Evolutionary conservation across 1,284 basidiomycete species (phyloP).

Genomic region (Cutaneotrichosporon cavernicola): DNA sequence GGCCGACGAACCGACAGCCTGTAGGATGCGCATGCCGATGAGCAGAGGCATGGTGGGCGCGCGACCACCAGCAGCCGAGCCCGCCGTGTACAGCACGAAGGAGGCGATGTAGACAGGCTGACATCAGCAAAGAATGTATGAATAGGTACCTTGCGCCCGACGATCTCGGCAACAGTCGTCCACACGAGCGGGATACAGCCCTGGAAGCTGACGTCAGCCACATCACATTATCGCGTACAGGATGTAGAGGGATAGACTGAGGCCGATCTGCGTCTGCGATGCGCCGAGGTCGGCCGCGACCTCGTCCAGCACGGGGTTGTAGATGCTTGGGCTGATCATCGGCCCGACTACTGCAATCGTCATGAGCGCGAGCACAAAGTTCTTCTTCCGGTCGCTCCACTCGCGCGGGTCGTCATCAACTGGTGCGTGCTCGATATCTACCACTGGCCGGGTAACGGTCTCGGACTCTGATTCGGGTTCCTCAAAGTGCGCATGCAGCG

Average conservation of each 20-base stretch:
- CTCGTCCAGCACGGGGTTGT: conserved; percentile 58
- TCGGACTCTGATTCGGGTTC: conserved; percentile 10
- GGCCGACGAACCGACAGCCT: conserved; percentile 64
- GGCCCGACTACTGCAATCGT: conserved; percentile 57
- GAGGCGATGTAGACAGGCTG: conserved; percentile 68
- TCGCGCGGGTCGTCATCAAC: conserved; percentile 74
- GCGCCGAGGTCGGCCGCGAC: conserved; percentile 67
- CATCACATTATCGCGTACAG: conserved; percentile 47
- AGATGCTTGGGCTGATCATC: conserved; percentile 60
- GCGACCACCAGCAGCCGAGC: conserved; percentile 64
- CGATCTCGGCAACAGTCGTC: conserved; percentile 63
- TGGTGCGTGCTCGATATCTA: conserved; percentile 66
- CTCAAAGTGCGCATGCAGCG: conserved; percentile 31
- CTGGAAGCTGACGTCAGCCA: conserved; percentile 37
- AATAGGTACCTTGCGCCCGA: conserved; percentile 67
- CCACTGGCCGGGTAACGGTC: conserved; percentile 23
- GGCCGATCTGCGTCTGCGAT: conserved; percentile 66
- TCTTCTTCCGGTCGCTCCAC: conserved; percentile 69
- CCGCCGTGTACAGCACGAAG: conserved; percentile 61
- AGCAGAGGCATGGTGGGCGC: conserved; percentile 64
- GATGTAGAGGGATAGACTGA: conserved; percentile 74
- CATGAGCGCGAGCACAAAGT: conserved; percentile 39
- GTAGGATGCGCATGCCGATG: conserved; percentile 58
- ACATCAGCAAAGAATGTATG: neutral
- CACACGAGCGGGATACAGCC: conserved; percentile 47